A percentile compares a stretch with the other conserved stretches of the same genome.
Evolutionary conservation across 352 stramenopile genomes (phyloP).

Genomic region (Blastocystis sp.): DNA sequence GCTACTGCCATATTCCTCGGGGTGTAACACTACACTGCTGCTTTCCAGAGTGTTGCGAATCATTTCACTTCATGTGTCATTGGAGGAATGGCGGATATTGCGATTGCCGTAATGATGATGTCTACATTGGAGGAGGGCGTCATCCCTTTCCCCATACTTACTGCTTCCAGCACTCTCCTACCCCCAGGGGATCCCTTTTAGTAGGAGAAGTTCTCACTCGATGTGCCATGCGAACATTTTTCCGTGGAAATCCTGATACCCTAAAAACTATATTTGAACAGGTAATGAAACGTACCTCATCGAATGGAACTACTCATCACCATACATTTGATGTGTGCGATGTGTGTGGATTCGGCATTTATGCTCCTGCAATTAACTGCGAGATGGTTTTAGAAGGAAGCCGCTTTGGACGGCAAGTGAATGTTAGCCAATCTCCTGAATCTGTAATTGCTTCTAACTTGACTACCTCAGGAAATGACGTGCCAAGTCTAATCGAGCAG

Average conservation of each 20-base stretch:
- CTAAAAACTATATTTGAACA: not conserved
- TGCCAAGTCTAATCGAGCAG: not conserved
- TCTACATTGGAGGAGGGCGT: not conserved
- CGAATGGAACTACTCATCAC: not conserved
- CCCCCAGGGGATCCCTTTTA: not conserved
- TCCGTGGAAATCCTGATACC: not conserved
- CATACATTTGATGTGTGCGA: not conserved
- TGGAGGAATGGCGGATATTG: not conserved
- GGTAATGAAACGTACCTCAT: not conserved
- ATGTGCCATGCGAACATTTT: not conserved
- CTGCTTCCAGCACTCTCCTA: not conserved
- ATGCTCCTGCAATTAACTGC: not conserved
- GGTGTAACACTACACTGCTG: not conserved
- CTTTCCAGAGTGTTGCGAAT: not conserved
- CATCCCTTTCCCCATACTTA: not conserved
- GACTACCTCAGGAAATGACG: not conserved
- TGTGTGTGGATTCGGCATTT: not conserved
- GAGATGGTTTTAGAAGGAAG: not conserved
- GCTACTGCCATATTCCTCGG: slow-evolving; percentile 6
- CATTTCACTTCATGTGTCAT: slow-evolving; percentile 9
- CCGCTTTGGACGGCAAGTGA: not conserved
- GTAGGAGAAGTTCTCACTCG: not conserved
- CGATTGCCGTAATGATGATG: not conserved
- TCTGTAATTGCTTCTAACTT: not conserved
- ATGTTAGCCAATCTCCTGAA: not conserved